phyloP scores from a whole-genome alignment of 2,329 filamentous ascomycete species.

The Podosphaera leucotricha region DNA sequence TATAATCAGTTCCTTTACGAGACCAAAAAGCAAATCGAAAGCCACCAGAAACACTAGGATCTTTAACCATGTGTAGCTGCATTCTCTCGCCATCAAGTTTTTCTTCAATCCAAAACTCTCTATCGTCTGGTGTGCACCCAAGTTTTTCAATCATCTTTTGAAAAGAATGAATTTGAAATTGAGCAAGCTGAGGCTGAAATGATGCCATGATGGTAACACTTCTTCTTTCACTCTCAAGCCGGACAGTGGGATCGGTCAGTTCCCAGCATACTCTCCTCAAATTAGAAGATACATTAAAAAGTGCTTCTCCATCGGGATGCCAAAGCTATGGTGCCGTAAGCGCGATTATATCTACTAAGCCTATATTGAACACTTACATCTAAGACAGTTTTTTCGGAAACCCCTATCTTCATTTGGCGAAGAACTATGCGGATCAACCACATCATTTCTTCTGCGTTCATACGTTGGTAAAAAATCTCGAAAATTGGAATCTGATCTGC shows the following conservation, averaged over 20 bases:
- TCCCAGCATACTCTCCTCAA: slow-evolving; percentile 89
- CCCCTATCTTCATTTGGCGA: slow-evolving; percentile 48
- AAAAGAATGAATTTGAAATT: slow-evolving; percentile 69
- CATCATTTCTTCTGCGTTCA: slow-evolving; percentile 83
- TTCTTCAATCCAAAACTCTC: slow-evolving; percentile 88
- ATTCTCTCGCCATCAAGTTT: slow-evolving; percentile 94
- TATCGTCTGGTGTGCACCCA: slow-evolving; percentile 42
- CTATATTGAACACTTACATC: slow-evolving; percentile 18
- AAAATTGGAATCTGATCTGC: slow-evolving; percentile 66
- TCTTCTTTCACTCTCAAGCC: slow-evolving; percentile 51
- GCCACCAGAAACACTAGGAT: slow-evolving; percentile 42
- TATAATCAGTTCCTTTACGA: slow-evolving; percentile 87
- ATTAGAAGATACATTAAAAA: slow-evolving; percentile 82
- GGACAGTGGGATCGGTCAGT: slow-evolving; percentile 46
- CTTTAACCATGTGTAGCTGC: slow-evolving; percentile 76
- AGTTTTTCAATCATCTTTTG: slow-evolving; percentile 52
- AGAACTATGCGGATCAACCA: slow-evolving; percentile 91
- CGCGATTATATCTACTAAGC: background rate
- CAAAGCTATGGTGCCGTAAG: slow-evolving; percentile 35
- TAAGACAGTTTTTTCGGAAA: slow-evolving; percentile 74
- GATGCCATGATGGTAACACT: slow-evolving; percentile 74
- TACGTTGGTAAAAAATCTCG: slow-evolving; percentile 60
- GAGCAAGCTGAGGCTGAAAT: slow-evolving; percentile 86
- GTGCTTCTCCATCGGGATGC: slow-evolving; percentile 52
- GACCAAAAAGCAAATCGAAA: slow-evolving; percentile 75